phyloP scores from a whole-genome alignment of 129 eudicot species.

The Flaveria brownii region DNA sequence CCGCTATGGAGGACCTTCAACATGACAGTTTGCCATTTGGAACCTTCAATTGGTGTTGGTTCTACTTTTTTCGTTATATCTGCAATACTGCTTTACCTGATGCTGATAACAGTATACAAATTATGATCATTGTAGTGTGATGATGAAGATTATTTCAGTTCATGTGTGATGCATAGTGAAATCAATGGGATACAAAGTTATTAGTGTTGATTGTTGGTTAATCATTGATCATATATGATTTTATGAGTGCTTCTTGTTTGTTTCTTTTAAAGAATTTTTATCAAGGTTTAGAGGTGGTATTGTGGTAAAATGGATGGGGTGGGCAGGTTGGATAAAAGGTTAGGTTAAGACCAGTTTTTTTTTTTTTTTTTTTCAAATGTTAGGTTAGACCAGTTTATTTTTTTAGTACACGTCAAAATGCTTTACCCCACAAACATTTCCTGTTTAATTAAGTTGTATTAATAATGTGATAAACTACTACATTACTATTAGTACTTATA shows the following conservation, averaged over 20 bases:
- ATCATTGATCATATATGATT: not conserved
- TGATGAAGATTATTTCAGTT: slow-evolving; percentile 16
- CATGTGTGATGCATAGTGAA: not conserved
- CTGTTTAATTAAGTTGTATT: too few relatives aligned
- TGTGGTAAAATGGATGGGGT: too few relatives aligned
- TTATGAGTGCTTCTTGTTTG: not conserved
- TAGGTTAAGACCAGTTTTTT: too few relatives aligned
- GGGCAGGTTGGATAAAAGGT: not conserved
- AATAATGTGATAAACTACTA: too few relatives aligned
- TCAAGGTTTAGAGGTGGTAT: too few relatives aligned
- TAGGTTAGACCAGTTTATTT: too few relatives aligned
- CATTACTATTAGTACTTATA: too few relatives aligned
- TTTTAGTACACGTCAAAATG: too few relatives aligned
- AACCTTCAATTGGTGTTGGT: not conserved
- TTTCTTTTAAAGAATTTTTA: not conserved
- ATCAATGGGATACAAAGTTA: not conserved
- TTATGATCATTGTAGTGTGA: slow-evolving; percentile 1
- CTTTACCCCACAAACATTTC: too few relatives aligned
- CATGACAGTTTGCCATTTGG: slow-evolving; percentile 27
- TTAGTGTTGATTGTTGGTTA: not conserved
- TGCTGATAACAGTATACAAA: not conserved
- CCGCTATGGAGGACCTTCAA: slow-evolving; percentile 79
- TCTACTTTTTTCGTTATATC: not conserved
- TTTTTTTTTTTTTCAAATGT: too few relatives aligned
- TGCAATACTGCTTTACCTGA: slow-evolving; percentile 2